Conservation (phyloP, 768 basidiomycete species). For the Tremella fuciformis region DNA sequence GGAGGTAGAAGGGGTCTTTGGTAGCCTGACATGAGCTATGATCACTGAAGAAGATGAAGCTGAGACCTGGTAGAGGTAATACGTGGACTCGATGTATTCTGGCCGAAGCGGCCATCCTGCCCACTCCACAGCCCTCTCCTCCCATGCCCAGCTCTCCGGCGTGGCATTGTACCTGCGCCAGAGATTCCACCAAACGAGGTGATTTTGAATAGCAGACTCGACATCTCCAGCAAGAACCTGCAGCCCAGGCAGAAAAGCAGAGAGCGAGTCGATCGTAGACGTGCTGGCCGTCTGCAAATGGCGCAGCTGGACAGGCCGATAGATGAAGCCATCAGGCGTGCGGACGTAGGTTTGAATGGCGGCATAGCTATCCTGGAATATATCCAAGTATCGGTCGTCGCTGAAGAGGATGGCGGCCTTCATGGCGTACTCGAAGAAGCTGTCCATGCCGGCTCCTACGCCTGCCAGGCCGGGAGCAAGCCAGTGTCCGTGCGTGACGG, state of each 20-base stretch:
- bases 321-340: slow-evolving; percentile 83
- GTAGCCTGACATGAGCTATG: slow-evolving; percentile 64
- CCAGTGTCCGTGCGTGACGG: slow-evolving; percentile 77
- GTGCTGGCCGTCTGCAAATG: slow-evolving; percentile 67
- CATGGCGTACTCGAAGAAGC: slow-evolving; percentile 70
- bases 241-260: slow-evolving; percentile 96
- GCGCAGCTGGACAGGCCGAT: slow-evolving; percentile 76
- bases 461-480: slow-evolving; percentile 69
- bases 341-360: slow-evolving; percentile 82
- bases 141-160: slow-evolving; percentile 88
- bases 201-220: slow-evolving; percentile 86
- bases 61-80: slow-evolving; percentile 74
- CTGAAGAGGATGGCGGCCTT: slow-evolving; percentile 47
- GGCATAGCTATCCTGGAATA: slow-evolving; percentile 79
- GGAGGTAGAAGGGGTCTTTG: slow-evolving; percentile 83
- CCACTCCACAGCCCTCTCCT: slow-evolving; percentile 54
- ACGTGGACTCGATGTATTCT: slow-evolving; percentile 94
- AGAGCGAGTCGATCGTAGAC: slow-evolving; percentile 84
- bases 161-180: slow-evolving; percentile 84
- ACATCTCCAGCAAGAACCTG: slow-evolving; percentile 66
- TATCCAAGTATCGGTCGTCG: slow-evolving; percentile 74
- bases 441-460: slow-evolving; percentile 92
- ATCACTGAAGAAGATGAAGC: neutral
- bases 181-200: slow-evolving; percentile 87
- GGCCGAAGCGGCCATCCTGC: slow-evolving; percentile 51